phyloP scores from a whole-genome alignment of 805 yeast genomes.

The Candida sithepensis region DNA sequence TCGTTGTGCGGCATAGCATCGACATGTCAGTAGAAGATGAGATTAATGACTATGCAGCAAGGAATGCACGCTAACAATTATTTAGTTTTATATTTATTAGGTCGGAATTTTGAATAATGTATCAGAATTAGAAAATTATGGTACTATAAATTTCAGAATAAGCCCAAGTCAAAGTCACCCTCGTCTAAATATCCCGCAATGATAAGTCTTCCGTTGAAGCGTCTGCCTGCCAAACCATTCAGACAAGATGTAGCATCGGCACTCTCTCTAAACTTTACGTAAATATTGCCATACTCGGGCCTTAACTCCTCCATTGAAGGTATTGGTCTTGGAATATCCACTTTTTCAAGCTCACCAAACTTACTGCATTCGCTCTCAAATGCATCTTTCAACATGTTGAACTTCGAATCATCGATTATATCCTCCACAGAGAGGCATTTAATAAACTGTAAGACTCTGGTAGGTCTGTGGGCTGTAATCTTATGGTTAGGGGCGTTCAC shows the following conservation, averaged over 20 bases:
- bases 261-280: conserved; percentile 54
- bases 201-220: conserved; percentile 65
- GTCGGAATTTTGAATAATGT: not conserved
- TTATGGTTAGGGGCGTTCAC: conserved; percentile 6
- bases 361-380: conserved; percentile 46
- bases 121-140: not conserved
- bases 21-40: conserved; percentile 39
- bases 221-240: conserved; percentile 55
- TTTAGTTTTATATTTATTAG: not conserved
- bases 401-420: conserved; percentile 46
- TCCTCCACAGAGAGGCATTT: conserved; percentile 68
- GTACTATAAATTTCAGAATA: conserved; percentile 15
- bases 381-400: conserved; percentile 48
- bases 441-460: conserved; percentile 58
- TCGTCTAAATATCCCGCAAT: conserved; percentile 61
- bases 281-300: conserved; percentile 69
- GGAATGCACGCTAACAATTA: not conserved
- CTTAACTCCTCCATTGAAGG: conserved; percentile 44
- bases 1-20: conserved; percentile 59
- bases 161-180: conserved; percentile 47
- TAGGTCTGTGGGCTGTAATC: conserved; percentile 19
- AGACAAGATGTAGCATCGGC: conserved; percentile 54
- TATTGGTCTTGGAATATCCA: conserved; percentile 65
- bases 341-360: conserved; percentile 48
- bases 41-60: conserved; percentile 18